phyloP scores from a whole-genome alignment of 305 asterid species.

The Fraxinus floribunda region DNA sequence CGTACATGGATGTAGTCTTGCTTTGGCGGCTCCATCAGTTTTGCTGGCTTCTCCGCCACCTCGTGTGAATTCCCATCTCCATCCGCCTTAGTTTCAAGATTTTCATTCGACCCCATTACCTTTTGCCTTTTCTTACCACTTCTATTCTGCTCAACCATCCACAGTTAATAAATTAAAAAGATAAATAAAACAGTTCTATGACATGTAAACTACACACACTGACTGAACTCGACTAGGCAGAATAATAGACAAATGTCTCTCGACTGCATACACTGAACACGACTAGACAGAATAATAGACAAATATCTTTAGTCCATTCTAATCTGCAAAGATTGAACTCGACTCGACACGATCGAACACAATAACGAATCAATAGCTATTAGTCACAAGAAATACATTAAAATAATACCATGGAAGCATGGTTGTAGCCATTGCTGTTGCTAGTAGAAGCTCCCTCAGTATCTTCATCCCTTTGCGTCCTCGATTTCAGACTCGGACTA shows the following conservation, averaged over 20 bases:
- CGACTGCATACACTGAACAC: too few species aligned
- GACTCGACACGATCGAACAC: too few species aligned
- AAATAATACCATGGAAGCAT: neutral
- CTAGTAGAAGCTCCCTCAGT: neutral
- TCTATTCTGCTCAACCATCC: slow-evolving; percentile 34
- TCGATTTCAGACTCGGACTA: neutral
- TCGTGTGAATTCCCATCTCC: slow-evolving; percentile 56
- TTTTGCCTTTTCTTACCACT: slow-evolving; percentile 47
- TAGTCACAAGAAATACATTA: neutral
- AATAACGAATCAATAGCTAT: too few species aligned
- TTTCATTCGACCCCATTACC: slow-evolving; percentile 38
- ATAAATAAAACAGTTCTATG: neutral
- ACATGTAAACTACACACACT: neutral
- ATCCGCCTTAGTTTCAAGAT: slow-evolving; percentile 40
- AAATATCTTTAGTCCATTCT: too few species aligned
- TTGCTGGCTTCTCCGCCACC: slow-evolving; percentile 48
- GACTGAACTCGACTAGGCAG: neutral
- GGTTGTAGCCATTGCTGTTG: neutral
- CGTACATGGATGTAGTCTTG: slow-evolving; percentile 57
- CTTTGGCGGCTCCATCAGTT: slow-evolving; percentile 61
- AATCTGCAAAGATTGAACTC: too few species aligned
- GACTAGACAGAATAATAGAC: too few species aligned
- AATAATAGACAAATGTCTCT: too few species aligned
- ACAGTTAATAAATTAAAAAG: neutral
- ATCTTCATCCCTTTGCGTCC: neutral